Evolutionary conservation across 257 asterid species (phyloP).

Genomic region (Gentiana dahurica): DNA sequence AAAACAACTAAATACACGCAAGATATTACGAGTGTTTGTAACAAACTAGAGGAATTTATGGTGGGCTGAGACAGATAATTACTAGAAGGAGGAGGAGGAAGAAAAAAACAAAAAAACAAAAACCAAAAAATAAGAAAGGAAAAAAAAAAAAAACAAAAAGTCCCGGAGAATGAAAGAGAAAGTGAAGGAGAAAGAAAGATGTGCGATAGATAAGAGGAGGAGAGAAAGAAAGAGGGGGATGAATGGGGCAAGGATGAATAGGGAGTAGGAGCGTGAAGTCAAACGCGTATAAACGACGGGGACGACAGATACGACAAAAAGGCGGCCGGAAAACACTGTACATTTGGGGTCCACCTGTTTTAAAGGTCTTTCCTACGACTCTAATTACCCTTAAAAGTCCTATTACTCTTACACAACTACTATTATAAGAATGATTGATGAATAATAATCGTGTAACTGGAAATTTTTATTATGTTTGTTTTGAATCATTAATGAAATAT

Average conservation of each 20-base stretch:
- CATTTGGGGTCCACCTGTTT: constrained; percentile 13
- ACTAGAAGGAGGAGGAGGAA: no score
- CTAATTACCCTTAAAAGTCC: no score
- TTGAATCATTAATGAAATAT: no score
- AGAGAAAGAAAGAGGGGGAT: neutral
- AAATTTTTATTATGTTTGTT: no score
- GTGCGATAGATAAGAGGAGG: neutral
- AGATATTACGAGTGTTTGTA: constrained; percentile 2
- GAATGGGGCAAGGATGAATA: neutral
- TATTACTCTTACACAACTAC: no score
- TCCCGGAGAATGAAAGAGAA: constrained; percentile 5
- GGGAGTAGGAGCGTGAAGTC: constrained; percentile 10
- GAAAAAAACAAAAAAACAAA: neutral
- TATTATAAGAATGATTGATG: no score
- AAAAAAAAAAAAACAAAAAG: neutral
- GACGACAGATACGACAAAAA: constrained; percentile 29
- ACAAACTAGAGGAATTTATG: neutral
- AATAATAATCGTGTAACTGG: no score
- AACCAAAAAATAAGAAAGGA: constrained; percentile 5
- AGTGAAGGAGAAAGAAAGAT: constrained; percentile 2
- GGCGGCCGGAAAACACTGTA: constrained; percentile 26
- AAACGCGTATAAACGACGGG: constrained; percentile 22
- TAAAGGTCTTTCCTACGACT: no score
- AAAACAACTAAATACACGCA: neutral
- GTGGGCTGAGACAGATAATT: no score